These are phyloP conservation scores for Colletotrichum sidae DNA, from an alignment of 2,329 filamentous ascomycete genomes.

Conservation along the genomic window DNA sequence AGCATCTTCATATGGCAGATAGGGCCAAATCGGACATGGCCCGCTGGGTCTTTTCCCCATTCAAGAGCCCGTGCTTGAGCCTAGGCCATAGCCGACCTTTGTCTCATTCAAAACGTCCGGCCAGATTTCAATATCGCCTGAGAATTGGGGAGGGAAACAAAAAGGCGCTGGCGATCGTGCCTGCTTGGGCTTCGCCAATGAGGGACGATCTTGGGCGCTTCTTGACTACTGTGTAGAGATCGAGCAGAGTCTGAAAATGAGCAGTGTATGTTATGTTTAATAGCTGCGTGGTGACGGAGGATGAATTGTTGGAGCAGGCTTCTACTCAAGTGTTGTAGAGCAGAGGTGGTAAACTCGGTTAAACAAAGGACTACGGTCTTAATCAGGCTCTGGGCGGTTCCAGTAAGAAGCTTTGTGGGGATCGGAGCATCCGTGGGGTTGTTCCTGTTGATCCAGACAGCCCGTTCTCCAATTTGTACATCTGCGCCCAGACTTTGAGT, in stretches of 20 bases:
- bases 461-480: slow-evolving; percentile 58
- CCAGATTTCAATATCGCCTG: slow-evolving; percentile 79
- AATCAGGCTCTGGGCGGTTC: slow-evolving; percentile 68
- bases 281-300: slow-evolving; percentile 79
- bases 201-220: slow-evolving; percentile 67
- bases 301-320: slow-evolving; percentile 63
- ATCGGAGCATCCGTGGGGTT: slow-evolving; percentile 84
- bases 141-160: slow-evolving; percentile 66
- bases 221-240: too few relatives aligned
- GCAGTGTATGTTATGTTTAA: slow-evolving; percentile 42
- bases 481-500: slow-evolving; percentile 78
- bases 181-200: slow-evolving; percentile 72
- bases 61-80: slow-evolving; percentile 76
- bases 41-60: slow-evolving; percentile 71
- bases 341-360: slow-evolving; percentile 86
- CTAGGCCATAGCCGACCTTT: slow-evolving; percentile 81
- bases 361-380: slow-evolving; percentile 74
- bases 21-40: slow-evolving; percentile 83
- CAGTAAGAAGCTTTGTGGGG: slow-evolving; percentile 67
- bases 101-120: slow-evolving; percentile 74
- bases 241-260: too few relatives aligned
- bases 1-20: slow-evolving; percentile 78
- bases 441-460: slow-evolving; percentile 74
- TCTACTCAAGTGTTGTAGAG: slow-evolving; percentile 76
- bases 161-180: slow-evolving; percentile 78